These are phyloP conservation scores for Alternaria viburni DNA, from an alignment of 2,329 filamentous ascomycete genomes.

Conservation along the genomic window DNA sequence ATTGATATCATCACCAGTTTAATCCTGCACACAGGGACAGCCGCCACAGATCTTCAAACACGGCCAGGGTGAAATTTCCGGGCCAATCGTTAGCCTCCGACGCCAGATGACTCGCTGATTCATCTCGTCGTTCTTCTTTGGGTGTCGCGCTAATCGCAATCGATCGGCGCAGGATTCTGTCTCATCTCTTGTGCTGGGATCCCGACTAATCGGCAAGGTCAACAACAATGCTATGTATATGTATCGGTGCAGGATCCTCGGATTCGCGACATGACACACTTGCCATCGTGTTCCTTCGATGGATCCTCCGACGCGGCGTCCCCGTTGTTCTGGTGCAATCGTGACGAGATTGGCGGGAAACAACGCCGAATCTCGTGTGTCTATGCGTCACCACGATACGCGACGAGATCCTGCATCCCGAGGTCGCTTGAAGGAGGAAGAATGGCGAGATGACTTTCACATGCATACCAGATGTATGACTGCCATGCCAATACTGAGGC, in stretches of 20 bases:
- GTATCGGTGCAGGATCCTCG: background rate
- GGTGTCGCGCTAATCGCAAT: background rate
- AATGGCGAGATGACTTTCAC: background rate
- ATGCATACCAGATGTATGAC: too few relatives aligned
- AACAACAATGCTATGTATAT: background rate
- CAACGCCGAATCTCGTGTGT: background rate
- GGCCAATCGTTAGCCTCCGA: background rate
- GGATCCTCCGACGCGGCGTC: background rate
- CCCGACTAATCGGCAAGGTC: background rate
- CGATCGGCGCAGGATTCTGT: slow-evolving; percentile 1
- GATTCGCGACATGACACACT: background rate
- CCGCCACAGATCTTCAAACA: background rate
- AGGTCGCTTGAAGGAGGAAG: background rate
- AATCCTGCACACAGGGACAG: background rate
- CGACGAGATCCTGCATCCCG: background rate
- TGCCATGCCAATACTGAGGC: background rate
- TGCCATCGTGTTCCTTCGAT: slow-evolving; percentile 2
- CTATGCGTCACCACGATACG: background rate
- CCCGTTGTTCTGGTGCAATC: background rate
- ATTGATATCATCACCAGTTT: background rate
- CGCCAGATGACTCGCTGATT: background rate
- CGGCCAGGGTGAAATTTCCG: background rate
- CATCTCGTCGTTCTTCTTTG: background rate
- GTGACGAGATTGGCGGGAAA: background rate
- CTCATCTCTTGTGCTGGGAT: slow-evolving; percentile 4